Base-by-base conservation (phyloP, 1,139 yeast genomes). In the Eremothecium gossypii region DNA sequence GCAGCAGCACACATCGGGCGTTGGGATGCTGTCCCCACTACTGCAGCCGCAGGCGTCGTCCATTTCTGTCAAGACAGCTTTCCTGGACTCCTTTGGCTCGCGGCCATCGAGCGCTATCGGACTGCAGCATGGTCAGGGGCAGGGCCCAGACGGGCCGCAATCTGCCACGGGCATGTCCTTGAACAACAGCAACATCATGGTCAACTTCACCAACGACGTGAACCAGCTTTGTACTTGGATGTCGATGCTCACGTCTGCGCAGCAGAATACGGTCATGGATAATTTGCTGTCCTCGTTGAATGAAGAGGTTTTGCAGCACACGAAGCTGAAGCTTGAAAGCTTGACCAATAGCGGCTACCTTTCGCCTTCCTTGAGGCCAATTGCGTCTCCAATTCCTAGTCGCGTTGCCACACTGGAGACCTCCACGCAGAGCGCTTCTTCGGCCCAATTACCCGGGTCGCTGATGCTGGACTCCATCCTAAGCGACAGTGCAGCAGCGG, bases 171-270 rank as follows among this genome's bases (percentile, higher is more conserved):
- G 41, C 8, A 33, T 33, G 11, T 23, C 34, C 28, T 17, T 17
- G 23, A 32, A 27, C 30, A 52, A 44, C 31, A 38, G 44, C 43
- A 50, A 49, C 49, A 51, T 61, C 47, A 50, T 62, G 41, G 49
- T 63, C 40, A 57, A 66, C 34, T 70, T 70, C 48, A 68, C 70
- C 11, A 65, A 63, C 40, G 75, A 71, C 49, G 58, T 81, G 54
- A 66, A 73, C 43, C 70, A 72, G 43, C 71, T 77, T 50, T 71
- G 76, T 49, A 67, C 67, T 50, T 81, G 87, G 87, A 67, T 80
- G 52, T 73, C 72, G 49, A 69, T 68, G 50, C 67, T 81, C 57
- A 71, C 66, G 43, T 69, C 74, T 8, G 74, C 71, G 42, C 84
- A 81, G 52, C 78, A 71, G 51, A 66, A 73, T 45, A 66, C 77